Percentiles rank a stretch among this genome's conserved stretches.
Conservation (phyloP, 441 rosid species). For the Gossypium schwendimanii region DNA sequence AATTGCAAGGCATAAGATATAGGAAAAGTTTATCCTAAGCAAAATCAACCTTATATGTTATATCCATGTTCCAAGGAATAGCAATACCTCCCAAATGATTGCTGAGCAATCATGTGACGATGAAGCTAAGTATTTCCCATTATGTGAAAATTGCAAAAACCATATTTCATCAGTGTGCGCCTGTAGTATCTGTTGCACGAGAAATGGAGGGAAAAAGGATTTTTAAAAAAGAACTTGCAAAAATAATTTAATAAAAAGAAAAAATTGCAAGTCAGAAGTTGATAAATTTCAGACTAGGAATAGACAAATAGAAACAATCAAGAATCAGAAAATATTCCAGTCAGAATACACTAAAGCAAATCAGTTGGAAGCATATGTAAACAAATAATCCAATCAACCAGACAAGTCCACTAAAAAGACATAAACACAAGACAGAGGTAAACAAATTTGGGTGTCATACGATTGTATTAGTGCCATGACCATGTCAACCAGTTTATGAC, state of each 20-base stretch:
- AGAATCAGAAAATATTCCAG: background rate
- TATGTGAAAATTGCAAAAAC: conserved; percentile 71
- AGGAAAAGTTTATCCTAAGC: background rate
- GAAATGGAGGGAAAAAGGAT: background rate
- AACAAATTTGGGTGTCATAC: background rate
- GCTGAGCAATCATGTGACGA: conserved; percentile 51
- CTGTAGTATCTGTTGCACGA: conserved; percentile 43
- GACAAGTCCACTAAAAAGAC: background rate
- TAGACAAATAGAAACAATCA: background rate
- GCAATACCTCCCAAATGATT: conserved; percentile 67
- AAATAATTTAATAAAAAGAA: background rate
- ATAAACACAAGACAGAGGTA: background rate
- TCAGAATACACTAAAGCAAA: background rate
- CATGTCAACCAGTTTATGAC: background rate
- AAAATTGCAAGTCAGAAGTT: background rate
- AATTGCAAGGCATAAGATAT: background rate
- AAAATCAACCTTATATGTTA: background rate
- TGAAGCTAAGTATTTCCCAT: conserved; percentile 68
- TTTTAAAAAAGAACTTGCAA: background rate
- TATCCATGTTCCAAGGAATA: conserved; percentile 3
- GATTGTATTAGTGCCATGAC: background rate
- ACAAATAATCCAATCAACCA: background rate
- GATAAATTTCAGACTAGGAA: background rate
- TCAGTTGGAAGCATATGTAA: background rate
- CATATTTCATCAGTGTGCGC: conserved; percentile 65